phyloP scores from a whole-genome alignment of 441 rosid species.

The Isatis lusitanica region DNA sequence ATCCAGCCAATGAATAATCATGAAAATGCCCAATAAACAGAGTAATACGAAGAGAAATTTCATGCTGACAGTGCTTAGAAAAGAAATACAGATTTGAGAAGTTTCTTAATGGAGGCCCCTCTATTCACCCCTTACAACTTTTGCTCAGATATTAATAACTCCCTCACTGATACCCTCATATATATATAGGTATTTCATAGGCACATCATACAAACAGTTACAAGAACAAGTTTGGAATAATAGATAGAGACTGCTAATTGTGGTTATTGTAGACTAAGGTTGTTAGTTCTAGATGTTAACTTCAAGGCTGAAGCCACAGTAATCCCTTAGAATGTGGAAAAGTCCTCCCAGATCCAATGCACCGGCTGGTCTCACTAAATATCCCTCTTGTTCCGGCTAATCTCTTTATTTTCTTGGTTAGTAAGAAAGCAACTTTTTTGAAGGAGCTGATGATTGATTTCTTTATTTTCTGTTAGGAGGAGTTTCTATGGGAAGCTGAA shows the following conservation, averaged over 20 bases:
- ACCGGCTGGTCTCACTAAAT: conserved; percentile 19
- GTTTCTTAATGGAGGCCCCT: conserved; percentile 3
- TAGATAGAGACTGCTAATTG: conserved; percentile 8
- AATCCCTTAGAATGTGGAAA: conserved; percentile 18
- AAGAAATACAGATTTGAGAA: neutral
- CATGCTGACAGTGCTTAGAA: neutral
- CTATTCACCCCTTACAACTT: conserved; percentile 9
- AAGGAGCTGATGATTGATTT: conserved; percentile 13
- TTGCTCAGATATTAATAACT: neutral
- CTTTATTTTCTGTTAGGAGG: conserved; percentile 65
- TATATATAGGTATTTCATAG: conserved; percentile 3
- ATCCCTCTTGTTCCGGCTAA: conserved; percentile 2
- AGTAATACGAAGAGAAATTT: neutral
- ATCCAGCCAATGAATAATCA: conserved; percentile 16
- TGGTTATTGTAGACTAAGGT: conserved; percentile 19
- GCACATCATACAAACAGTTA: conserved; percentile 7
- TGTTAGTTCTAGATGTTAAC: conserved; percentile 15
- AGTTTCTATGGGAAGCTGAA: conserved; percentile 97
- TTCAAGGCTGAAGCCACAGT: conserved; percentile 22
- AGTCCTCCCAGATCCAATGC: conserved; percentile 18
- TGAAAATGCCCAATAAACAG: neutral
- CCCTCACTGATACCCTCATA: conserved; percentile 16
- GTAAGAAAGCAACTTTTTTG: conserved; percentile 7
- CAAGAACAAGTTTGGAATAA: conserved; percentile 12
- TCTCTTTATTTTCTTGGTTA: conserved; percentile 15